Conservation (phyloP, 108 stramenopile species). For the Licmophora abbreviata region DNA sequence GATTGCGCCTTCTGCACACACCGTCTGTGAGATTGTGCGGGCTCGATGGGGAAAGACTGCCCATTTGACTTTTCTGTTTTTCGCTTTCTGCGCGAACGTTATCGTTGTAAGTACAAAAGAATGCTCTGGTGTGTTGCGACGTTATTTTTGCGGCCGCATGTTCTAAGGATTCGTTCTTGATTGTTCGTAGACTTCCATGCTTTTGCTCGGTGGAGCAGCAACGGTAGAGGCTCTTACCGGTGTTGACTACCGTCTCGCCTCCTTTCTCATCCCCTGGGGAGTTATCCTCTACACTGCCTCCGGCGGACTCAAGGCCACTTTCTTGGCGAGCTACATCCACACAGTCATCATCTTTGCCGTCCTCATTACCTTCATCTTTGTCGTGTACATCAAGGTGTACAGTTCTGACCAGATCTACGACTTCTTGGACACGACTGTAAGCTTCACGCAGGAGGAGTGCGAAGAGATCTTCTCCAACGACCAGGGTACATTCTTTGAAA, state of each 20-base stretch:
- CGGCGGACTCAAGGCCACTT: constrained; percentile 90
- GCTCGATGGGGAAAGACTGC: constrained; percentile 86
- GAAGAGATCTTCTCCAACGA: constrained; percentile 35
- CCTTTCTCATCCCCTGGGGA: constrained; percentile 88
- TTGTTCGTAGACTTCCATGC: constrained; percentile 92
- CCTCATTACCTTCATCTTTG: constrained; percentile 76
- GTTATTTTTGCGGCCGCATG: too few species aligned
- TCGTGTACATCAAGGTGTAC: constrained; percentile 67
- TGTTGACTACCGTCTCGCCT: constrained; percentile 68
- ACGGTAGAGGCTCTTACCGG: constrained; percentile 87
- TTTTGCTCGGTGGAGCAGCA: constrained; percentile 91
- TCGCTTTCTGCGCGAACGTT: constrained; percentile 65
- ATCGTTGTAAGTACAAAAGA: too few species aligned
- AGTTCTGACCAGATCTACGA: constrained; percentile 55
- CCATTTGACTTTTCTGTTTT: constrained; percentile 88
- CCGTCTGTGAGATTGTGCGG: constrained; percentile 86
- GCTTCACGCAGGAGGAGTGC: constrained; percentile 55
- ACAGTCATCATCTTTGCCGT: constrained; percentile 79
- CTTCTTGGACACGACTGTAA: constrained; percentile 41
- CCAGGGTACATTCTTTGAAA: constrained; percentile 48
- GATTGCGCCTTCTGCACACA: constrained; percentile 85
- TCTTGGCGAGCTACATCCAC: constrained; percentile 82
- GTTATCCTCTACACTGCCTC: constrained; percentile 88
- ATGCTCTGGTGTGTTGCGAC: too few species aligned
- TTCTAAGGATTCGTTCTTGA: too few species aligned